Evolutionary conservation across 75 land plant genomes (phyloP).

Genomic region (Sequoia sempervirens): DNA sequence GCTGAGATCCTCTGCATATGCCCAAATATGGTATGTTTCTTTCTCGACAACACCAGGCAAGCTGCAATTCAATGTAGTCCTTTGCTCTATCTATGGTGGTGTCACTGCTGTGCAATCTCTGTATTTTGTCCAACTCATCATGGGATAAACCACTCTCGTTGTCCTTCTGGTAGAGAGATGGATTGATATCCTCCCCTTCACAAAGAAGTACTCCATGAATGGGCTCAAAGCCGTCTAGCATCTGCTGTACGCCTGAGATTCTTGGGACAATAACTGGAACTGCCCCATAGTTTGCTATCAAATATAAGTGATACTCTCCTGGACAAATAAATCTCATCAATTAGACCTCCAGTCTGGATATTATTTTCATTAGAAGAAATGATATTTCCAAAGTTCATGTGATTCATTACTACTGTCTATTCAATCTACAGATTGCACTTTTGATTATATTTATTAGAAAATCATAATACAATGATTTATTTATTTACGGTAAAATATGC

Average conservation of each 20-base stretch:
- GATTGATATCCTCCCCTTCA: conserved; percentile 95
- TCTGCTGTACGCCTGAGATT: conserved; percentile 62
- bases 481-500: too few relatives aligned
- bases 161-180: conserved; percentile 53
- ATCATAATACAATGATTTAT: too few relatives aligned
- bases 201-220: conserved; percentile 94
- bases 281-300: conserved; percentile 87
- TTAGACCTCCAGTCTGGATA: too few relatives aligned
- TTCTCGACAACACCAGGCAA: conserved; percentile 78
- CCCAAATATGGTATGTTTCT: conserved; percentile 84
- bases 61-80: conserved; percentile 77
- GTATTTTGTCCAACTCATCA: conserved; percentile 67
- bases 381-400: too few relatives aligned
- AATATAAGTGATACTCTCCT: conserved; percentile 97
- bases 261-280: conserved; percentile 91
- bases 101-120: conserved; percentile 67
- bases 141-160: conserved; percentile 23
- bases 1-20: conserved; percentile 94
- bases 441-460: too few relatives aligned
- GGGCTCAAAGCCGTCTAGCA: conserved; percentile 89
- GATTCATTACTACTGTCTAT: too few relatives aligned
- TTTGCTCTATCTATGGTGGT: conserved; percentile 77
- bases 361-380: not conserved
- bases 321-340: not conserved
- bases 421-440: too few relatives aligned